Conservation (phyloP, 148 eudicot species). For the Diospyros lotus region DNA sequence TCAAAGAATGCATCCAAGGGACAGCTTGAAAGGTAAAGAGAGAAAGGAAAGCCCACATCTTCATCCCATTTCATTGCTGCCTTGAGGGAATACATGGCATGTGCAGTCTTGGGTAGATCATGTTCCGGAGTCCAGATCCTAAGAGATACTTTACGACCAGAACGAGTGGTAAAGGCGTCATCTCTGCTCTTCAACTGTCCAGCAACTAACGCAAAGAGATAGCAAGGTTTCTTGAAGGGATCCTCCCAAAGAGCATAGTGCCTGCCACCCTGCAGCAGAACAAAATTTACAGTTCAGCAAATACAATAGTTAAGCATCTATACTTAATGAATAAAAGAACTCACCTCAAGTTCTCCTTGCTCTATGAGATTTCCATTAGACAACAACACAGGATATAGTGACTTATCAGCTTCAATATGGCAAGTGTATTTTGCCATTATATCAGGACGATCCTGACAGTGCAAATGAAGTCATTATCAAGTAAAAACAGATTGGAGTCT, state of each 20-base stretch:
- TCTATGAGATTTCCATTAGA: conserved; percentile 92
- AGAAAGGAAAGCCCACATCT: conserved; percentile 51
- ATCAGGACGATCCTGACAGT: conserved; percentile 90
- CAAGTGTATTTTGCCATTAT: conserved; percentile 96
- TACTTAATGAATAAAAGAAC: conserved; percentile 8
- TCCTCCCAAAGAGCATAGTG: conserved; percentile 97
- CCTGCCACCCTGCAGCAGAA: conserved; percentile 59
- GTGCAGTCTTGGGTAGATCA: conserved; percentile 83
- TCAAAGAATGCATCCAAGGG: background rate
- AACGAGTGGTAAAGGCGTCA: conserved; percentile 76
- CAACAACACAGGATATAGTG: conserved; percentile 80
- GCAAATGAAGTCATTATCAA: conserved; percentile 9
- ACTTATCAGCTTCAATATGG: conserved; percentile 87
- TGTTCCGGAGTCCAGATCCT: conserved; percentile 90
- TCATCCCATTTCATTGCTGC: conserved; percentile 99
- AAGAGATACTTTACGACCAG: conserved; percentile 84
- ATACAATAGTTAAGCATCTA: background rate
- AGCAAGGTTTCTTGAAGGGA: conserved; percentile 95
- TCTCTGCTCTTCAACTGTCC: conserved; percentile 93
- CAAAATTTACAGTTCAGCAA: background rate
- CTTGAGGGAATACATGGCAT: conserved; percentile 99
- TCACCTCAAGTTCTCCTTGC: conserved; percentile 92
- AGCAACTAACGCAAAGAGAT: conserved; percentile 96
- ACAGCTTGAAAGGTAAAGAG: background rate
- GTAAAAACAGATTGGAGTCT: background rate